Percentiles rank a stretch among this genome's conserved stretches.
phyloP scores from a whole-genome alignment of 148 eudicot species.

The Vaccinium myrtillus region DNA sequence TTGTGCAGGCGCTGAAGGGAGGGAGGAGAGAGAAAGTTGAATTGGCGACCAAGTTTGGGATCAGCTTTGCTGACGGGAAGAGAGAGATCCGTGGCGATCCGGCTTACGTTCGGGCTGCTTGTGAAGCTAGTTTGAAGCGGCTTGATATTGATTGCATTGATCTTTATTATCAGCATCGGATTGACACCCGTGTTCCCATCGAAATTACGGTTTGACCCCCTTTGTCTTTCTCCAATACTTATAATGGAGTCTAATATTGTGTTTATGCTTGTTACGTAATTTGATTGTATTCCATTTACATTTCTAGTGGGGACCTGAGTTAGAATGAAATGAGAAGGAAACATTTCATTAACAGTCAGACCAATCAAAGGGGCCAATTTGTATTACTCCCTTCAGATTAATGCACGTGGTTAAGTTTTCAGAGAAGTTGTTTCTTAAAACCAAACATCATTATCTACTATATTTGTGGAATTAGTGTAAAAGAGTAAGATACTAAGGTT shows the following conservation, averaged over 20 bases:
- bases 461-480: neutral
- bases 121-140: constrained; percentile 20
- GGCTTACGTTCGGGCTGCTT: constrained; percentile 11
- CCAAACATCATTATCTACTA: neutral
- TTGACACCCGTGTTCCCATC: constrained; percentile 18
- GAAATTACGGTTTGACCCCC: constrained; percentile 20
- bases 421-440: neutral
- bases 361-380: no score
- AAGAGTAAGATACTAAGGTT: neutral
- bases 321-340: neutral
- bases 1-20: constrained; percentile 17
- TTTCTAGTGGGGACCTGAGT: neutral
- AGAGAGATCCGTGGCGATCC: neutral
- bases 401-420: neutral
- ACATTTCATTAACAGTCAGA: neutral
- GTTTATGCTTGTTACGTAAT: neutral
- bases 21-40: constrained; percentile 16
- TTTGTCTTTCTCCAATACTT: neutral
- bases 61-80: neutral
- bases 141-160: constrained; percentile 13
- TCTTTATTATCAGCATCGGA: constrained; percentile 13
- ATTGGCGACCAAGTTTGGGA: constrained; percentile 14
- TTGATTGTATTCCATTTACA: neutral
- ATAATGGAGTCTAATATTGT: neutral
- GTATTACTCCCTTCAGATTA: neutral